Base-by-base conservation (phyloP, 768 basidiomycete species). In the Leccinum obscurum region DNA sequence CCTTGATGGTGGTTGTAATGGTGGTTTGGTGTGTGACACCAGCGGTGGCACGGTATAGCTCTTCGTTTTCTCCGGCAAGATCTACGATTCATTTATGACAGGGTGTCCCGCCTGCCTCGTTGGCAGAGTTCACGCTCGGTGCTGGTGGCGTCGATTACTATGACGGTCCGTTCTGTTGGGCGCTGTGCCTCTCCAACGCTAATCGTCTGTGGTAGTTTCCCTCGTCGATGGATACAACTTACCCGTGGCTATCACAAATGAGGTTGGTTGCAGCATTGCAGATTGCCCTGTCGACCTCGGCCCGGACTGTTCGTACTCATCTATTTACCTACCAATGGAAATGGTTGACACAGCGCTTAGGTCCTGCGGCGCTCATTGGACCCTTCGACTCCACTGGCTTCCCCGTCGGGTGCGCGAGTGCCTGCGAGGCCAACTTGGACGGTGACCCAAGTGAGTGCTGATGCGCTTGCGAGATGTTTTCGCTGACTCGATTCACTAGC, bases 111-210 rank as follows among this genome's bases (percentile, higher is more conserved):
- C 89, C 89, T 48, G 88, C 84, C 11, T 81, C 83, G 4, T 75
- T 90, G 37, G 89, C 88, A 1, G 87, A 90, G 64, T 89, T 82
- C 75, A 89, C 85, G n/a, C 72, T 90, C 7, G 78, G 68, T 2
- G 67, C 70, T 48, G 78, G 76, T 13, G 78, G 75, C 53, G 24
- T 49, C 1, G 88, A 90, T 62, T 86, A 76, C 62, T 90, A 87
- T 57, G 87, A 88, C 68, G 82, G 86, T 86, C 55, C 14, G 74
- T 56, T 14, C 20, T 22, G 15, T 48, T 15, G 15, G 34, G 49
- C 22, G 7, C 5, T 6, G 41, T 32, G 7, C 5, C 7, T 22
- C 6, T 11, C 6, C 26, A 24, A 50, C 51, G 14, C 26, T 60
- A 32, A 56, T 17, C 3, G 14, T 30, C 13, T 37, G 48, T 37